phyloP scores from a whole-genome alignment of 2,329 filamentous ascomycete genomes.

The Colletotrichum higginsianum region DNA sequence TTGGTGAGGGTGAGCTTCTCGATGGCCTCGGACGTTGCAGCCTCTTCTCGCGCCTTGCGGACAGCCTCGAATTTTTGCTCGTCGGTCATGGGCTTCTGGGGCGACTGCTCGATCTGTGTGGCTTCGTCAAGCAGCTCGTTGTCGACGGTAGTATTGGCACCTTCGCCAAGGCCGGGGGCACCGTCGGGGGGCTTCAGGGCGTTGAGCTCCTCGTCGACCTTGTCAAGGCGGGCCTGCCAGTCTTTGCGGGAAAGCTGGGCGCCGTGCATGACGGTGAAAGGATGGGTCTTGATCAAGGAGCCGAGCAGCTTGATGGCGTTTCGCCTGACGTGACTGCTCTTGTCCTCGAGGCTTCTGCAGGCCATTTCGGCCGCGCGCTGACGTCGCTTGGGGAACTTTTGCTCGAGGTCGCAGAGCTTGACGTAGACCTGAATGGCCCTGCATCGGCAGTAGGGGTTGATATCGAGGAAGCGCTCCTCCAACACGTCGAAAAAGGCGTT shows the following conservation, averaged over 20 bases:
- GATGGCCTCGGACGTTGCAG: conserved; percentile 89
- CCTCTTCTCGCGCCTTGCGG: conserved; percentile 87
- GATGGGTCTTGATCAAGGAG: conserved; percentile 92
- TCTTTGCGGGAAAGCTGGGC: conserved; percentile 87
- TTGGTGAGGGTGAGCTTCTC: conserved; percentile 89
- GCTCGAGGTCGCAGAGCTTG: conserved; percentile 92
- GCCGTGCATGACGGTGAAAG: conserved; percentile 92
- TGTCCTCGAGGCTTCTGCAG: conserved; percentile 92
- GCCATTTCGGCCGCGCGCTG: conserved; percentile 91
- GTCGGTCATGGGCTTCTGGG: conserved; percentile 78
- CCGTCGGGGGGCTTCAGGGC: conserved; percentile 84
- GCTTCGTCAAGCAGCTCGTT: conserved; percentile 87
- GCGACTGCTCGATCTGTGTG: conserved; percentile 79
- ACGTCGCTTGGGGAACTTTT: conserved; percentile 93
- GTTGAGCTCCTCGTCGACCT: conserved; percentile 86
- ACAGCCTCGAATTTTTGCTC: conserved; percentile 82
- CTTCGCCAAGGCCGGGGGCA: conserved; percentile 79
- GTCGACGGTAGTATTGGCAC: conserved; percentile 80
- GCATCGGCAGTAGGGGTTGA: conserved; percentile 96
- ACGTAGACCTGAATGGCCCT: conserved; percentile 93
- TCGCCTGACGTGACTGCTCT: conserved; percentile 95
- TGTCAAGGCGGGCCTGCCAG: conserved; percentile 86
- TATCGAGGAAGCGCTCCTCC: conserved; percentile 94
- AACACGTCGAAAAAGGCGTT: conserved; percentile 98
- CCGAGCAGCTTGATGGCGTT: conserved; percentile 95